Evolutionary conservation across 164 flowering plant genomes (phyloP).

Genomic region (Vitis rupestris): DNA sequence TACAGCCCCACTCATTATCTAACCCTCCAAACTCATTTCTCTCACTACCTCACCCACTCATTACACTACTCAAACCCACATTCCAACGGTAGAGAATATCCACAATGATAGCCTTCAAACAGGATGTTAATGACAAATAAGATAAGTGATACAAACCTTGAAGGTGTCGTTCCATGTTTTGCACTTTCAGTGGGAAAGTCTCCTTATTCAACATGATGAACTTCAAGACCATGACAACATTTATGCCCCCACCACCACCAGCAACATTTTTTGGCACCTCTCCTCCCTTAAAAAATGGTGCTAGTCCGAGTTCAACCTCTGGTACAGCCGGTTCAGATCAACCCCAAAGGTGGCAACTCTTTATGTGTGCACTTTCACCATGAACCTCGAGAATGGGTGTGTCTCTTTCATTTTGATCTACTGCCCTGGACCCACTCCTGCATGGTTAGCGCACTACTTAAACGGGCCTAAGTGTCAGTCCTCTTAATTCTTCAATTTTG

Average conservation of each 20-base stretch:
- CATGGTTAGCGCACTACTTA: too few species aligned
- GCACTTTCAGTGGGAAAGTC: constrained; percentile 86
- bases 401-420: too few species aligned
- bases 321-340: constrained; percentile 51
- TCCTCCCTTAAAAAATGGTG: constrained; percentile 69
- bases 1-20: too few species aligned
- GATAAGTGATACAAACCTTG: constrained; percentile 63
- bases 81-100: too few species aligned
- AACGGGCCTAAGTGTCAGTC: too few species aligned
- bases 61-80: too few species aligned
- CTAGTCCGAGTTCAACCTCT: constrained; percentile 49
- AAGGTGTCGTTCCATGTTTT: constrained; percentile 85
- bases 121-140: constrained; percentile 84
- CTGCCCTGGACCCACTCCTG: too few species aligned
- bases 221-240: too few species aligned
- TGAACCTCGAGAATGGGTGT: too few species aligned
- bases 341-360: constrained; percentile 41
- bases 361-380: neutral
- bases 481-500: too few species aligned
- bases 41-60: too few species aligned
- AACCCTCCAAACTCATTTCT: too few species aligned
- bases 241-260: constrained; percentile 78
- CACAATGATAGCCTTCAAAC: constrained; percentile 71
- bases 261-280: constrained; percentile 40
- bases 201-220: constrained; percentile 63